Evolutionary conservation across 2,329 filamentous ascomycete genomes (phyloP).

Genomic region (Pseudogymnoascus sp.): DNA sequence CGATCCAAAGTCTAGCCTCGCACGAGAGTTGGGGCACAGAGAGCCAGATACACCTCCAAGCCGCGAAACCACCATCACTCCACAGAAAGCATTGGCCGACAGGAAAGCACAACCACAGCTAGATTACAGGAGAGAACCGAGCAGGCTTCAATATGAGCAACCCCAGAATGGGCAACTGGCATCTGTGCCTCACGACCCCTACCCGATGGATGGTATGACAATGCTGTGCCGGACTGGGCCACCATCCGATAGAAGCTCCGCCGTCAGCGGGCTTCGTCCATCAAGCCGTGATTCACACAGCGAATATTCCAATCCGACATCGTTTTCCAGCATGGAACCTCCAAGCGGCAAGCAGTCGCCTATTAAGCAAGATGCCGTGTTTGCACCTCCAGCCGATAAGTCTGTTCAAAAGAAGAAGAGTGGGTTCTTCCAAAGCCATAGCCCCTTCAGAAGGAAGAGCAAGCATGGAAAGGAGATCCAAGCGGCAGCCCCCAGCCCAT

Average conservation of each 20-base stretch:
- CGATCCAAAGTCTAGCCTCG: conserved; percentile 69
- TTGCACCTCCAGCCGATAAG: conserved; percentile 52
- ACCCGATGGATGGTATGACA: conserved; percentile 93
- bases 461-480: conserved; percentile 64
- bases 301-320: conserved; percentile 84
- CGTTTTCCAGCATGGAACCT: conserved; percentile 78
- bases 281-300: conserved; percentile 74
- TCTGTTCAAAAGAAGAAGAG: conserved; percentile 61
- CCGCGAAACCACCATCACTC: conserved; percentile 44
- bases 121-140: conserved; percentile 8
- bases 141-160: conserved; percentile 11
- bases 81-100: conserved; percentile 39
- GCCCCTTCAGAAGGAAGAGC: conserved; percentile 88
- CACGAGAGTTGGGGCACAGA: conserved; percentile 59
- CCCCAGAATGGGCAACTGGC: conserved; percentile 57
- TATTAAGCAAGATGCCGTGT: conserved; percentile 50
- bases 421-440: conserved; percentile 88
- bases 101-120: conserved; percentile 20
- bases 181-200: conserved; percentile 80
- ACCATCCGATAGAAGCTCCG: conserved; percentile 60
- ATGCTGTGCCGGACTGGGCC: conserved; percentile 83
- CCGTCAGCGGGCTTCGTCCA: conserved; percentile 61
- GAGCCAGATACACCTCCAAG: conserved; percentile 39
- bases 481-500: conserved; percentile 25
- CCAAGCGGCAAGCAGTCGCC: conserved; percentile 68